A percentile compares a stretch with the other conserved stretches of the same genome.
Evolutionary conservation across 1,139 yeast species (phyloP).

Genomic region (Pichia sp.): DNA sequence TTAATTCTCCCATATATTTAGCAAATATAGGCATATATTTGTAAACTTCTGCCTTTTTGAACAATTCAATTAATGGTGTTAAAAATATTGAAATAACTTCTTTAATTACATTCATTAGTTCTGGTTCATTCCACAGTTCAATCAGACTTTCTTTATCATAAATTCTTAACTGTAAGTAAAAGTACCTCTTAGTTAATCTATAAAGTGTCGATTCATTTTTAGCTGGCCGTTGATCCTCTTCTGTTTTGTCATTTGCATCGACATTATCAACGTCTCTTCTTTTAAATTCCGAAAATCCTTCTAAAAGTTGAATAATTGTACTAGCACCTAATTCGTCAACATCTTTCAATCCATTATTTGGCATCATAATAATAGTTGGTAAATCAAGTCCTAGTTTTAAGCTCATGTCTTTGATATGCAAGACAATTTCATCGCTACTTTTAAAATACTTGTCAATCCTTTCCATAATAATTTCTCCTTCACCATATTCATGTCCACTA

Average conservation of each 20-base stretch:
- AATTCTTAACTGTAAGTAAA: constrained; percentile 58
- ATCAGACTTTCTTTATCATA: constrained; percentile 71
- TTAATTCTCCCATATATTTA: constrained; percentile 64
- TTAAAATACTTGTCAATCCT: constrained; percentile 27
- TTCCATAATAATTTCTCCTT: constrained; percentile 12
- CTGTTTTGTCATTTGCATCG: not conserved
- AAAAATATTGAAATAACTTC: constrained; percentile 72
- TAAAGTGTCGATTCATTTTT: constrained; percentile 21
- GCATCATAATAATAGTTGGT: constrained; percentile 12
- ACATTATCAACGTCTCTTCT: not conserved
- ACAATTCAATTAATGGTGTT: constrained; percentile 73
- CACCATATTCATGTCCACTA: not conserved
- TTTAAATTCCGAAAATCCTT: not conserved
- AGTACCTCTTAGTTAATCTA: constrained; percentile 44
- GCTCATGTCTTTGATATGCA: constrained; percentile 33
- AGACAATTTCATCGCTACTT: constrained; percentile 28
- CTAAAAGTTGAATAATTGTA: constrained; percentile 1
- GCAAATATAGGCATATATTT: constrained; percentile 70
- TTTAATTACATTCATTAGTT: constrained; percentile 61
- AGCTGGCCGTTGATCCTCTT: not conserved
- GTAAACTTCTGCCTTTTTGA: constrained; percentile 71
- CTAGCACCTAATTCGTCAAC: constrained; percentile 4
- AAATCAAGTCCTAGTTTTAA: constrained; percentile 16
- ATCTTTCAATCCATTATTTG: constrained; percentile 15
- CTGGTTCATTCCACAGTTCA: constrained; percentile 80